Conservation (phyloP, 345 rosid species). For the Salix exigua region DNA sequence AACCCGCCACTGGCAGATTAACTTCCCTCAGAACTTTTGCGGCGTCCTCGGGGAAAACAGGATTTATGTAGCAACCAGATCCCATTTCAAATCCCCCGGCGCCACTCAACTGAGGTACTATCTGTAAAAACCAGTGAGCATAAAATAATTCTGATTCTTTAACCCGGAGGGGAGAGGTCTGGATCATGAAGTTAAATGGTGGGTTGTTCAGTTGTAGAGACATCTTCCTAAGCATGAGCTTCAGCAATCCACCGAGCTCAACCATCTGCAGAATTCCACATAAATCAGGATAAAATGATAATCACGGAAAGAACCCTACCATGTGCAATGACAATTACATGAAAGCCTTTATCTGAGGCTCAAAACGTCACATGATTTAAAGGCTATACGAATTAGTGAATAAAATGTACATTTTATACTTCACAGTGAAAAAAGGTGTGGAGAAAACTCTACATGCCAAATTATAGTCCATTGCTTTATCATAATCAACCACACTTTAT, state of each 20-base stretch:
- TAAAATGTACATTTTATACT: background rate
- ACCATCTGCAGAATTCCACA: conserved; percentile 47
- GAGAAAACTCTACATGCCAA: background rate
- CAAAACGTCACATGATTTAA: too few relatives aligned
- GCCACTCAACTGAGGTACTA: conserved; percentile 61
- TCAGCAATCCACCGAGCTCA: conserved; percentile 69
- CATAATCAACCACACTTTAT: background rate
- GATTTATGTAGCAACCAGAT: conserved; percentile 79
- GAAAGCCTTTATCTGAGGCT: too few relatives aligned
- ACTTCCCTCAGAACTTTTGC: conserved; percentile 69
- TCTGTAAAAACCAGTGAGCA: conserved; percentile 75
- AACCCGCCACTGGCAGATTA: conserved; percentile 13
- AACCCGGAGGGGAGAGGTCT: conserved; percentile 58
- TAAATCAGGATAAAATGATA: background rate
- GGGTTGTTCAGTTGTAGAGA: conserved; percentile 57
- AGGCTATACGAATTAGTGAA: too few relatives aligned
- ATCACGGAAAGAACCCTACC: too few relatives aligned
- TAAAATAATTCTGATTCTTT: conserved; percentile 39
- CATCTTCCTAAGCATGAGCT: conserved; percentile 67
- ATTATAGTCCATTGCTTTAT: background rate
- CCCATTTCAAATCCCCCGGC: conserved; percentile 84
- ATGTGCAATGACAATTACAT: background rate
- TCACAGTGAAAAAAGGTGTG: background rate
- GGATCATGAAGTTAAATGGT: conserved; percentile 84
- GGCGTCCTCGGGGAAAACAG: conserved; percentile 84